These are phyloP conservation scores for Xylaria grammica DNA, from an alignment of 495 filamentous ascomycete genomes.

Conservation along the genomic window DNA sequence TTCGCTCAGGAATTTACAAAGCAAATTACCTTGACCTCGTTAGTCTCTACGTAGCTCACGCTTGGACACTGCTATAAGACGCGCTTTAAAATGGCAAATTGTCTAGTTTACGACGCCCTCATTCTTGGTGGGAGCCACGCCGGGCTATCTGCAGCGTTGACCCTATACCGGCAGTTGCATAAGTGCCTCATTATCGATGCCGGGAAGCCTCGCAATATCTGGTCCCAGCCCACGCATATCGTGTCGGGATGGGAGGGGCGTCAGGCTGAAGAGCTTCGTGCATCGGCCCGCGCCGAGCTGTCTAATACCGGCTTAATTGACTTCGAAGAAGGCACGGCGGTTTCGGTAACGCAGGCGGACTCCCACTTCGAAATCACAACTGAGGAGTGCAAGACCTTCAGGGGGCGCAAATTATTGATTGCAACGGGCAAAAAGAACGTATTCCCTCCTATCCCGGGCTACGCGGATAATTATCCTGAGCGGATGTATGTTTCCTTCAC, in stretches of 20 bases:
- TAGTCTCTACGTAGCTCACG: too few relatives aligned
- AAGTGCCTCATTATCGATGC: background rate
- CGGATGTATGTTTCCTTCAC: background rate
- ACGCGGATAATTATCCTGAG: background rate
- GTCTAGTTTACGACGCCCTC: background rate
- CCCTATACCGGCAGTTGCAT: conserved; percentile 1
- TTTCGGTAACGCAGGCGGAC: background rate
- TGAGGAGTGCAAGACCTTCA: background rate
- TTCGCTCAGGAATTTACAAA: too few relatives aligned
- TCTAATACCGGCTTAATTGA: background rate
- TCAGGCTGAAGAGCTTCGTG: background rate
- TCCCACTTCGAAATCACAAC: background rate
- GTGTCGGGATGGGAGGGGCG: background rate
- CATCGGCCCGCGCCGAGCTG: background rate
- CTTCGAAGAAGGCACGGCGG: background rate
- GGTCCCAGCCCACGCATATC: background rate
- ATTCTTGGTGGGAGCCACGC: conserved; percentile 9
- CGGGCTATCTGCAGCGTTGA: conserved; percentile 7
- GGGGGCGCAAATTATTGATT: background rate
- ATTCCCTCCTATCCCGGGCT: background rate
- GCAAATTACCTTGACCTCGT: too few relatives aligned
- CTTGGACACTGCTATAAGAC: too few relatives aligned
- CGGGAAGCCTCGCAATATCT: background rate
- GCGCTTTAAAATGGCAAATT: background rate
- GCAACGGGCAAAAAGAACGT: background rate